Evolutionary conservation across 495 filamentous ascomycete genomes (phyloP).

Genomic region (Penicillium longicatenatum): DNA sequence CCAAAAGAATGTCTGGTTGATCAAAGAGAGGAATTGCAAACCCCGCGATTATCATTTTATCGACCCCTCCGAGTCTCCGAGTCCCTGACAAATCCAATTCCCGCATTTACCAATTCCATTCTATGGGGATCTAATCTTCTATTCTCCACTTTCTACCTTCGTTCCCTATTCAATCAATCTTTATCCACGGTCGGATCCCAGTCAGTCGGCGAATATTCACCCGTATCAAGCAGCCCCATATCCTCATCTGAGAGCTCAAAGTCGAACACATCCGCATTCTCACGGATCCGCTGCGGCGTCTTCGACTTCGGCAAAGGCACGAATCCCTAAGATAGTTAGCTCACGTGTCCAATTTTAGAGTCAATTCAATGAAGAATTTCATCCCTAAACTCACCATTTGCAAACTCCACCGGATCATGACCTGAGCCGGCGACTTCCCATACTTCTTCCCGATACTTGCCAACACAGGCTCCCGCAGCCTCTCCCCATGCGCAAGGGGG

Average conservation of each 20-base stretch:
- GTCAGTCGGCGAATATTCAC: constrained; percentile 57
- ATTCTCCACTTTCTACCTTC: background rate
- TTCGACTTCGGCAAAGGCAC: constrained; percentile 66
- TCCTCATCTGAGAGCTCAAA: constrained; percentile 71
- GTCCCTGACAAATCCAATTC: constrained; percentile 14
- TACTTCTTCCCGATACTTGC: constrained; percentile 65
- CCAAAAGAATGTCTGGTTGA: background rate
- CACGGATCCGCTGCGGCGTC: constrained; percentile 57
- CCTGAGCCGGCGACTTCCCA: constrained; percentile 72
- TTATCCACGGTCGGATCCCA: constrained; percentile 63
- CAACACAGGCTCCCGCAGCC: constrained; percentile 63
- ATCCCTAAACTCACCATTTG: constrained; percentile 54
- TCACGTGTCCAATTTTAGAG: background rate
- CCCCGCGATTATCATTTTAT: constrained; percentile 8
- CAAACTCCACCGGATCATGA: constrained; percentile 82
- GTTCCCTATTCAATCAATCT: constrained; percentile 35
- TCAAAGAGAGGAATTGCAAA: background rate
- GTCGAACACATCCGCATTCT: constrained; percentile 79
- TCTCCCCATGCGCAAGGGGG: constrained; percentile 68
- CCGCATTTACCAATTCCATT: background rate
- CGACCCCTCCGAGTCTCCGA: constrained; percentile 3
- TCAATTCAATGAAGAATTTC: too few relatives aligned
- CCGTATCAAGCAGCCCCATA: constrained; percentile 58
- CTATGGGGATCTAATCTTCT: background rate
- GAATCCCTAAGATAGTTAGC: constrained; percentile 45